Conservation (phyloP, 2,329 filamentous ascomycete genomes). For the Keithomyces neogunnii region DNA sequence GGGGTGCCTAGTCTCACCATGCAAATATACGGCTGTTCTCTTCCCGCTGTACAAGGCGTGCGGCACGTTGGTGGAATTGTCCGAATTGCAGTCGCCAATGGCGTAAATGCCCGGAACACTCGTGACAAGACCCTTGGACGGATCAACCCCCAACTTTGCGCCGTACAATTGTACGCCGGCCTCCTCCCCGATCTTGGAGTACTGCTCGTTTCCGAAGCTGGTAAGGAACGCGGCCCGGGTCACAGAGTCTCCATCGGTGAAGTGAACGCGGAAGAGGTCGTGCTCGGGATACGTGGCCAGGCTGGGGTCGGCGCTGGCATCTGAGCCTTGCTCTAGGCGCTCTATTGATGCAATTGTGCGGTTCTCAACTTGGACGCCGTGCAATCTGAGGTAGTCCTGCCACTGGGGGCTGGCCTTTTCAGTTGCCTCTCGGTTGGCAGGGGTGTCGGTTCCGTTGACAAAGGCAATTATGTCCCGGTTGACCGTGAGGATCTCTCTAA, state of each 20-base stretch:
- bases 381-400: conserved; percentile 37
- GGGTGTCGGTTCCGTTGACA: conserved; percentile 50
- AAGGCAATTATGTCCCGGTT: conserved; percentile 49
- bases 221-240: conserved; percentile 44
- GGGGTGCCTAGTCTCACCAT: conserved; percentile 33
- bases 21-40: conserved; percentile 45
- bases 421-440: conserved; percentile 28
- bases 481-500: conserved; percentile 45
- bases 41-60: conserved; percentile 54
- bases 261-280: conserved; percentile 47
- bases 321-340: conserved; percentile 33
- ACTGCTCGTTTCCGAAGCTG: conserved; percentile 38
- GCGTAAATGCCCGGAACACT: conserved; percentile 48
- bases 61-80: conserved; percentile 51
- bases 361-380: conserved; percentile 48
- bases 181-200: conserved; percentile 35
- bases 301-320: conserved; percentile 28
- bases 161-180: conserved; percentile 37
- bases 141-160: conserved; percentile 34
- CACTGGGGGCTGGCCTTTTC: conserved; percentile 35
- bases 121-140: conserved; percentile 35
- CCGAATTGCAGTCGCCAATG: conserved; percentile 51
- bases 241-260: conserved; percentile 35
- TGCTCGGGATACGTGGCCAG: conserved; percentile 37
- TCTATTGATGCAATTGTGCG: conserved; percentile 40